Percentiles rank a stretch among this genome's conserved stretches.
phyloP scores from a whole-genome alignment of 306 rosid species.

The Casuarina glauca region DNA sequence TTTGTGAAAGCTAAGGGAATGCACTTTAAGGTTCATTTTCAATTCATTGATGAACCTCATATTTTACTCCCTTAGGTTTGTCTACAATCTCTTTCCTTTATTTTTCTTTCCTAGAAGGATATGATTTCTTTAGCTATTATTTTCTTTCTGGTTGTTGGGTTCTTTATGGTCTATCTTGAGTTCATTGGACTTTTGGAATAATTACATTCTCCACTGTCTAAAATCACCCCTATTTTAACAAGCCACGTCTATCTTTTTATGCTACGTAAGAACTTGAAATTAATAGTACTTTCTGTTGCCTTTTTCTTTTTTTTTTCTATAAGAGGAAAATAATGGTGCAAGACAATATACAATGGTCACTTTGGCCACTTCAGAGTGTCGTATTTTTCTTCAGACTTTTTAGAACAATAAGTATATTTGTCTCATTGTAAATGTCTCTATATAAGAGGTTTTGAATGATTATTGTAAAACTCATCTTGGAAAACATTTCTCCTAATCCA shows the following conservation, averaged over 20 bases:
- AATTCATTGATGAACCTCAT: slow-evolving; percentile 61
- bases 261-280: not conserved
- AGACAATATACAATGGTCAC: not conserved
- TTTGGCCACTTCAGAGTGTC: not conserved
- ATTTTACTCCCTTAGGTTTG: slow-evolving; percentile 80
- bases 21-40: slow-evolving; percentile 73
- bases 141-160: not conserved
- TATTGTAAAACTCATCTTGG: no score
- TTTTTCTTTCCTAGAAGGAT: not conserved
- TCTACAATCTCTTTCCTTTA: slow-evolving; percentile 12
- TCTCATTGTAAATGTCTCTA: no score
- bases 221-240: not conserved
- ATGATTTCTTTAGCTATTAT: not conserved
- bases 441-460: no score
- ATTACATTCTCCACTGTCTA: not conserved
- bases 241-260: not conserved
- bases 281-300: not conserved
- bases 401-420: not conserved
- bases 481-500: no score
- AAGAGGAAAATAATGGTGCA: not conserved
- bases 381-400: not conserved
- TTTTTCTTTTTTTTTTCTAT: not conserved
- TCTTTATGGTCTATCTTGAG: not conserved
- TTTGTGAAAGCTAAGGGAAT: slow-evolving; percentile 54
- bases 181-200: not conserved